Percentiles rank a stretch among this genome's conserved stretches.
Evolutionary conservation across 2,329 filamentous ascomycete genomes (phyloP).

Genomic region (Colletotrichum simmondsii): DNA sequence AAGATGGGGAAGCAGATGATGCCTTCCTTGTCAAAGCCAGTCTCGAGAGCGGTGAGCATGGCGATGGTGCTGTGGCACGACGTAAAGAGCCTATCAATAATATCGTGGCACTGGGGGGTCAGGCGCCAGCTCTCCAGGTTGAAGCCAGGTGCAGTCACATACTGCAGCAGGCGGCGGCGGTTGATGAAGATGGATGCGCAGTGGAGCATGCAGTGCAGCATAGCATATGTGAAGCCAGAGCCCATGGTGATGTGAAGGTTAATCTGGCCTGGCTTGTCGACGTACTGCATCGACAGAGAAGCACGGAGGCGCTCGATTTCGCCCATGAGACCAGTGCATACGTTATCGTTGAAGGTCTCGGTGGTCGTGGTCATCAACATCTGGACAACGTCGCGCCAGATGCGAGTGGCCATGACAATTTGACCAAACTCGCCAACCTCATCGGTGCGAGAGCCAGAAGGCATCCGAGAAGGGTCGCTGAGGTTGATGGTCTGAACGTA

Average conservation of each 20-base stretch:
- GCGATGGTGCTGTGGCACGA: conserved; percentile 69
- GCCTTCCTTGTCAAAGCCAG: conserved; percentile 66
- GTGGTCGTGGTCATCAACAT: conserved; percentile 67
- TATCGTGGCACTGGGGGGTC: conserved; percentile 60
- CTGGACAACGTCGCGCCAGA: conserved; percentile 71
- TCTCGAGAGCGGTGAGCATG: conserved; percentile 65
- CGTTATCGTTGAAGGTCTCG: conserved; percentile 63
- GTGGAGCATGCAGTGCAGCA: conserved; percentile 71
- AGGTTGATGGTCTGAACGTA: conserved; percentile 66
- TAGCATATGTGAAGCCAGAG: conserved; percentile 70
- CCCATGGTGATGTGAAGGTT: conserved; percentile 73
- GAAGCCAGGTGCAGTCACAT: conserved; percentile 64
- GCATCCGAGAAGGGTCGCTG: conserved; percentile 49
- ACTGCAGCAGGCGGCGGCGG: conserved; percentile 67
- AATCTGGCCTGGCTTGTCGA: conserved; percentile 71
- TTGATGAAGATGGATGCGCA: conserved; percentile 71
- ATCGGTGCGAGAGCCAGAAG: conserved; percentile 51
- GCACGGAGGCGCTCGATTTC: conserved; percentile 67
- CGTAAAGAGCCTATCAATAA: conserved; percentile 67
- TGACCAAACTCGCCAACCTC: conserved; percentile 72
- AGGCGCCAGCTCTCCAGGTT: conserved; percentile 64
- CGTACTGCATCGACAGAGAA: conserved; percentile 67
- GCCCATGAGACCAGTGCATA: conserved; percentile 60
- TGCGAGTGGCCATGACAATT: conserved; percentile 69
- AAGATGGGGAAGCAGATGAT: conserved; percentile 72